Percentiles rank a stretch among this genome's conserved stretches.
Conservation (phyloP, 331 rosid genomes). For the Acacia concinna region DNA sequence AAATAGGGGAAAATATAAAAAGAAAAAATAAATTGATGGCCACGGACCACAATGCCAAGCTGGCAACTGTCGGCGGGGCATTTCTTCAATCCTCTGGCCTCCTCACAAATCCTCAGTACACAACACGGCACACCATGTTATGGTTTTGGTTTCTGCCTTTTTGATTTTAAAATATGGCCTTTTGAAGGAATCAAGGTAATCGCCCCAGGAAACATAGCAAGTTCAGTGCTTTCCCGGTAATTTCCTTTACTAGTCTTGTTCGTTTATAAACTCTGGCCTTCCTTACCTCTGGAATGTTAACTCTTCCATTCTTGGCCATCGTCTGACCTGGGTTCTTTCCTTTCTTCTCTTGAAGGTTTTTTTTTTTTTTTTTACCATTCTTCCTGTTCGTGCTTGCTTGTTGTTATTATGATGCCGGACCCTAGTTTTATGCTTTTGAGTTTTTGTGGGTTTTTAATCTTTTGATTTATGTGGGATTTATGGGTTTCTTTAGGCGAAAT, state of each 20-base stretch:
- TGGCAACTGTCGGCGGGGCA: slow-evolving; percentile 9
- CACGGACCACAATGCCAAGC: not conserved
- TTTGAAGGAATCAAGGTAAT: not conserved
- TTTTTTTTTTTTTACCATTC: slow-evolving; percentile 25
- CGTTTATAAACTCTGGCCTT: not conserved
- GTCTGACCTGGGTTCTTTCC: slow-evolving; percentile 50
- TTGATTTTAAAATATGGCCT: not conserved
- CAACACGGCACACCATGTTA: not conserved
- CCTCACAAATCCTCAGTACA: not conserved
- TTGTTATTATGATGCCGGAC: not conserved
- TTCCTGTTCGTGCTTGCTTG: not conserved
- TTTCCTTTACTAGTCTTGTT: slow-evolving; percentile 31
- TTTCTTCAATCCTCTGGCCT: not conserved
- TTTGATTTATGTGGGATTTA: not conserved
- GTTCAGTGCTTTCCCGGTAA: slow-evolving; percentile 27
- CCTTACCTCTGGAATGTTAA: not conserved
- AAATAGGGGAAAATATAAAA: not conserved
- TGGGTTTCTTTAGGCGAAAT: not conserved
- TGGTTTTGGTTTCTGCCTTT: not conserved
- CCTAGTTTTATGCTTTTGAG: not conserved
- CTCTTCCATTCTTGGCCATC: slow-evolving; percentile 27
- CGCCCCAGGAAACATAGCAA: not conserved
- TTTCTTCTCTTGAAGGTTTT: slow-evolving; percentile 38
- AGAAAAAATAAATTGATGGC: not conserved
- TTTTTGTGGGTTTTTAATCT: slow-evolving; percentile 1